These are phyloP conservation scores for Lepidium sativum DNA, from an alignment of 345 rosid genomes.

Conservation along the genomic window DNA sequence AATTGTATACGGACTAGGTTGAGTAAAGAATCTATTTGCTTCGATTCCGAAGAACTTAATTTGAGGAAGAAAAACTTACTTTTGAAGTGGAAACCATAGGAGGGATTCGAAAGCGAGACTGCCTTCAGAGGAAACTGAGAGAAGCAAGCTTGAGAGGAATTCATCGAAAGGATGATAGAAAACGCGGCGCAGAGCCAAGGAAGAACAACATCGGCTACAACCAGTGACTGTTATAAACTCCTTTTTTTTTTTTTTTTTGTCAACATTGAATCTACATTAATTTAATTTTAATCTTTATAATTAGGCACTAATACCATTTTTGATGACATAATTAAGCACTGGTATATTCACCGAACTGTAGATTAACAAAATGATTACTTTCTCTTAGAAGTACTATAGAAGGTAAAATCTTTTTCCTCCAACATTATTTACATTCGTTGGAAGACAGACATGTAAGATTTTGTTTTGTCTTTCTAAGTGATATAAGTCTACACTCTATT, in stretches of 20 bases:
- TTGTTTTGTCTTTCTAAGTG: neutral
- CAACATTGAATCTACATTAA: no score
- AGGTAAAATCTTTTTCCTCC: neutral
- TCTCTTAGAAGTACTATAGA: neutral
- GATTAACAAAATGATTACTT: neutral
- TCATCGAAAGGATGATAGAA: conserved; percentile 19
- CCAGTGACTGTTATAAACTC: neutral
- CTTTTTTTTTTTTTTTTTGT: no score
- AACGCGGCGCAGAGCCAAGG: conserved; percentile 21
- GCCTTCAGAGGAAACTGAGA: conserved; percentile 8
- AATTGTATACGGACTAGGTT: neutral
- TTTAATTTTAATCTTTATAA: neutral
- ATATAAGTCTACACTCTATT: conserved; percentile 15
- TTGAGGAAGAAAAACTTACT: conserved; percentile 7
- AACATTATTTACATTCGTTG: neutral
- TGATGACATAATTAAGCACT: no score
- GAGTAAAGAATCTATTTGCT: neutral
- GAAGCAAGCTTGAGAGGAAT: conserved; percentile 22
- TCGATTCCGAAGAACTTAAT: neutral
- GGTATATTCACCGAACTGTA: no score
- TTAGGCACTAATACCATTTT: neutral
- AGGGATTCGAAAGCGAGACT: conserved; percentile 1
- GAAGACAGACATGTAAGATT: neutral
- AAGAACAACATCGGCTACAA: neutral
- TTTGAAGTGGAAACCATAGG: neutral